Conservation (phyloP, 306 rosid genomes). For the Begonia loranthoides region DNA sequence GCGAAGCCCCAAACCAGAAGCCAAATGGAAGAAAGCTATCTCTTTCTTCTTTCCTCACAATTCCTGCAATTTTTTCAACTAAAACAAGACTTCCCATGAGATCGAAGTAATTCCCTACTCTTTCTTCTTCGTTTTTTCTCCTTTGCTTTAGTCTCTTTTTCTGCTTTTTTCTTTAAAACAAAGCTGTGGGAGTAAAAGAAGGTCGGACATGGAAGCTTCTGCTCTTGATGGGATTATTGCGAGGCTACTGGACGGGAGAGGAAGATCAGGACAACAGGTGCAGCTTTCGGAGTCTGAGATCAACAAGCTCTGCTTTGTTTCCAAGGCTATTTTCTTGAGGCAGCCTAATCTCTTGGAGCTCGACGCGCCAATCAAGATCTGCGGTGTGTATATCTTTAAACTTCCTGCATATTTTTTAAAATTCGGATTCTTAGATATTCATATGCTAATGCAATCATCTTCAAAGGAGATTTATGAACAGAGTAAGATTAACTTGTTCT, state of each 20-base stretch:
- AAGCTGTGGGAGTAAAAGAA: conserved; percentile 1
- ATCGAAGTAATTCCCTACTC: conserved; percentile 8
- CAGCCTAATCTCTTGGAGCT: conserved; percentile 83
- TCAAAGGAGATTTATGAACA: not conserved
- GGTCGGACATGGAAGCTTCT: conserved; percentile 37
- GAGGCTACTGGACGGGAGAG: conserved; percentile 57
- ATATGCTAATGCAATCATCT: not conserved
- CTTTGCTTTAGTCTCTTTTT: conserved; percentile 9
- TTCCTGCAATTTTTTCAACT: conserved; percentile 13
- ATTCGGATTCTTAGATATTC: too few relatives aligned
- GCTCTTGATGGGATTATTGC: conserved; percentile 54
- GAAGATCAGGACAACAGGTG: conserved; percentile 54
- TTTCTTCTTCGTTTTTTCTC: conserved; percentile 16
- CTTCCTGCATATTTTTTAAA: not conserved
- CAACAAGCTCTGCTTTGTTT: conserved; percentile 56
- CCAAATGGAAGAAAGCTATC: not conserved
- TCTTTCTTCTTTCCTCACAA: not conserved
- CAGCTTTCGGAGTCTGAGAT: conserved; percentile 67
- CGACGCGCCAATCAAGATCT: conserved; percentile 75
- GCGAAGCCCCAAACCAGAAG: conserved; percentile 3
- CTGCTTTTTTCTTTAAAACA: conserved; percentile 8
- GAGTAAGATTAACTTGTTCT: not conserved
- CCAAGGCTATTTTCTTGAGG: conserved; percentile 49
- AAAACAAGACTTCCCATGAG: conserved; percentile 6
- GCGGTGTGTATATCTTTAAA: conserved; percentile 32